Evolutionary conservation across 2,329 filamentous ascomycete genomes (phyloP).

Genomic region (Sarocladiaceae sp.): DNA sequence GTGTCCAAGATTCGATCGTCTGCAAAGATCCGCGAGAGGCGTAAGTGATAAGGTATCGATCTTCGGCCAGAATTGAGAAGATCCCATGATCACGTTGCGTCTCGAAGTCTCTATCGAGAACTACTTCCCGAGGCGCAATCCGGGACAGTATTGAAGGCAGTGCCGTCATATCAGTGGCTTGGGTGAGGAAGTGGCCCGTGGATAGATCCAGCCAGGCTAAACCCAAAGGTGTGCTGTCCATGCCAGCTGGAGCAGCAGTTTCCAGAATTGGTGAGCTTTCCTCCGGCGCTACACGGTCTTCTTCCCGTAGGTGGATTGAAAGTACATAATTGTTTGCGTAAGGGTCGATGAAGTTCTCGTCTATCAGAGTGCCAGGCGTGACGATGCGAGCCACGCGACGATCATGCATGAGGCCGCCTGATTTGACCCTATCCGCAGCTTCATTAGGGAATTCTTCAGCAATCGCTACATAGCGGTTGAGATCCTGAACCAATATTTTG

Average conservation of each 20-base stretch:
- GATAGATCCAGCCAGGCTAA: conserved; percentile 94
- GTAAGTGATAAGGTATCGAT: conserved; percentile 73
- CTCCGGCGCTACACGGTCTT: neutral
- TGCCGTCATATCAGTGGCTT: conserved; percentile 64
- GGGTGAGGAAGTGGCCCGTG: conserved; percentile 90
- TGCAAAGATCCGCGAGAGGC: conserved; percentile 45
- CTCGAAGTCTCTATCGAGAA: conserved; percentile 65
- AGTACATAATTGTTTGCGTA: conserved; percentile 92
- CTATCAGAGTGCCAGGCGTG: conserved; percentile 91
- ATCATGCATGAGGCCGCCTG: conserved; percentile 78
- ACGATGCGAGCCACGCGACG: conserved; percentile 82
- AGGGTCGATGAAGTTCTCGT: conserved; percentile 95
- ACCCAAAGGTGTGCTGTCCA: conserved; percentile 48
- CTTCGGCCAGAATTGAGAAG: conserved; percentile 66
- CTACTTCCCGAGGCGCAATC: conserved; percentile 78
- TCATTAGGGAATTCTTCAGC: conserved; percentile 87
- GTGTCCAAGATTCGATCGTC: conserved; percentile 61
- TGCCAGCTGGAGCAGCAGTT: conserved; percentile 17
- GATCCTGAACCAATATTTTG: conserved; percentile 87
- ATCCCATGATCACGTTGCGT: conserved; percentile 56
- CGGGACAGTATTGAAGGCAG: conserved; percentile 79
- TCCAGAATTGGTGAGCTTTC: conserved; percentile 6
- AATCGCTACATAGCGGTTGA: conserved; percentile 87
- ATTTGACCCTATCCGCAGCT: conserved; percentile 63
- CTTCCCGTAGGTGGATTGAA: conserved; percentile 58